Percentiles rank a stretch among this genome's conserved stretches.
Evolutionary conservation across 202 grass and related monocot genomes (phyloP).

Genomic region (Elaeis oleifera): DNA sequence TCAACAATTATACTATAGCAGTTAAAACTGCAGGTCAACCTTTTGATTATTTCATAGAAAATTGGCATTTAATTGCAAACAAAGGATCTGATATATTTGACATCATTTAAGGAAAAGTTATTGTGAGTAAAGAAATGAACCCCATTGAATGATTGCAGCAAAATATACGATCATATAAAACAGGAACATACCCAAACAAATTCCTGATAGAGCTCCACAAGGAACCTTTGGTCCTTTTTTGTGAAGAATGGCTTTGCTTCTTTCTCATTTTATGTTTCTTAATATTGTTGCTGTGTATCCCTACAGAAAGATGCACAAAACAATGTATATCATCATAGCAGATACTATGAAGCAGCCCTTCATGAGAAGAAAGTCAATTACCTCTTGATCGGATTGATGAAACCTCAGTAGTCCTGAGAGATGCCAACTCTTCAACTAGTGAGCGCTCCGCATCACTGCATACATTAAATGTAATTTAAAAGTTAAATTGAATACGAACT

Average conservation of each 20-base stretch:
- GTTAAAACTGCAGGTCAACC: too few species aligned
- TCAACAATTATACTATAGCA: too few species aligned
- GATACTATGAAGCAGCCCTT: too few species aligned
- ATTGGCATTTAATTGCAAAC: too few species aligned
- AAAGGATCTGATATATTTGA: too few species aligned
- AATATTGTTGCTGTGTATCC: constrained; percentile 24
- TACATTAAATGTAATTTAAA: constrained; percentile 6
- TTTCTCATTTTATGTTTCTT: not conserved
- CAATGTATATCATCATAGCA: constrained; percentile 8
- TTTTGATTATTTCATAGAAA: too few species aligned
- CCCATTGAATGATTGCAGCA: too few species aligned
- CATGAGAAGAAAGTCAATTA: not conserved
- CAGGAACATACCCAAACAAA: constrained; percentile 56
- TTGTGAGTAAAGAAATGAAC: too few species aligned
- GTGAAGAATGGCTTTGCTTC: constrained; percentile 20
- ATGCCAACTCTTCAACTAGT: constrained; percentile 47
- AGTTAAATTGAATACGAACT: not conserved
- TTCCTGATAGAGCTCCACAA: constrained; percentile 49
- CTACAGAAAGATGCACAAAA: constrained; percentile 11
- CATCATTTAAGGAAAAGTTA: too few species aligned
- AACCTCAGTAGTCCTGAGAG: constrained; percentile 32
- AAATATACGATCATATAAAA: not conserved
- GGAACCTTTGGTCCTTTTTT: constrained; percentile 32
- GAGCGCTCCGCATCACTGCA: constrained; percentile 45
- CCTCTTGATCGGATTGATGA: constrained; percentile 28